Base-by-base conservation (phyloP, 1,284 basidiomycete species). In the Sporisorium reilianum region DNA sequence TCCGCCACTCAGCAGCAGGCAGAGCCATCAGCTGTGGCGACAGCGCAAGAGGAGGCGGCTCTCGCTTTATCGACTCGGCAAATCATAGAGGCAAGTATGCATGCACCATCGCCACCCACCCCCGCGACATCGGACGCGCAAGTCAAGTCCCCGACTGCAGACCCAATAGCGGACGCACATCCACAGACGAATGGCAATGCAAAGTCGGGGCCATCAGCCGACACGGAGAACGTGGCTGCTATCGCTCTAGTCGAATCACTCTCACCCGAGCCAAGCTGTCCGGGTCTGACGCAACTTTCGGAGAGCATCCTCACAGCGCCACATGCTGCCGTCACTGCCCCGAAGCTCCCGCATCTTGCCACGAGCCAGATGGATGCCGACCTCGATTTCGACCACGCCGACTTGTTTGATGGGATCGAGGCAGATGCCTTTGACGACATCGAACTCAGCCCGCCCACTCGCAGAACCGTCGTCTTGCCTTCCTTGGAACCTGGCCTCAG, bases 321-420 rank as follows among this genome's bases (percentile, higher is more conserved):
- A 12, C 42, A 26, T 12, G 7, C 42, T 26, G 1, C 20, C 6
- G 28, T 26, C 10, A 25, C 34, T 25, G 16, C 20, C 2, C 25
- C 26, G 20, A 45, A 61, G 34, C 38, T 49, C 22, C 20, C 28
- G 8, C 26, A 38, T 6, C 25, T 20, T n/a, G 41, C 30, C 25
- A 41, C 38, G 3, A 56, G 11, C 14, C 48, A 38, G 14, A 22
- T 38, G 16, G 64, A 66, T 10, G 30, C 38, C 25, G 38, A 26
- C 2, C 18, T 56, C 40, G 46, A 62, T 8, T 32, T 67, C 23
- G 69, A 72, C 12, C 69, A 76, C 26, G 41, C 59, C 28, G 41
- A 61, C 11, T 51, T 76, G 10, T 76, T 76, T 41, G 69, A 72
- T 9, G 74, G 65, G 0, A 64, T 76, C 44, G 74, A 72, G 20